Base-by-base conservation (phyloP, 768 basidiomycete species). In the Auriculariales sp. region DNA sequence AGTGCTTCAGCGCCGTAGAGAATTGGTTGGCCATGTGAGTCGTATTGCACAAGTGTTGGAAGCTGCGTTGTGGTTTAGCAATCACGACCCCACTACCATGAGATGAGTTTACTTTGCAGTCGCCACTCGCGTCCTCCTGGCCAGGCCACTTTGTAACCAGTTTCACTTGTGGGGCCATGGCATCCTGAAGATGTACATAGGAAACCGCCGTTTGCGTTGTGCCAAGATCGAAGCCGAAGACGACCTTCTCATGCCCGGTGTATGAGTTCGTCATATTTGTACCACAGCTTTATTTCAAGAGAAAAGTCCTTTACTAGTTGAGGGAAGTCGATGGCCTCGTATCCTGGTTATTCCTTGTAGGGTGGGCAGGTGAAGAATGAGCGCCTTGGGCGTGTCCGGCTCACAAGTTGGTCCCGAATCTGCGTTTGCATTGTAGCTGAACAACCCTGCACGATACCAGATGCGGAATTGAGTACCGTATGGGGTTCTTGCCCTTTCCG, bases 61-160 rank as follows among this genome's bases (percentile, higher is more conserved):
- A 51, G 25, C 50, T 51, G 31, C 25, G 15, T 15, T 32, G 9
- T 15, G 9, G 9, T 32, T 15, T 7, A 32, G 7, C 9, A 32
- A 32, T 32, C 31, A 15, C 15, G 9, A 32, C 9, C 31, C 31
- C 15, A 7, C 9, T 32, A 7, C 31, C 7, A 9, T 32, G 31
- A 9, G 9, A 32, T 32, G 15, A 32, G 9, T 15, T 9, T 7
- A 7, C 9, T 15, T 9, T 9, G 9, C 9, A 48, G 28, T 10
- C 27, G 39, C 49, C 49, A 31, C 42, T 44, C 19, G 50, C 50
- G 15, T 51, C 50, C 25, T 51, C 50, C 31, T 51, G 50, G 14
- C 39, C 31, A 7, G 50, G 50, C 31, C 35, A 51, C 1, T 51
- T 51, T 4, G 50, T 51, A 5, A 51, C 50, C 11, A 51, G 17